Evolutionary conservation across 495 filamentous ascomycete species (phyloP).

Genomic region (Cudoniella acicularis): DNA sequence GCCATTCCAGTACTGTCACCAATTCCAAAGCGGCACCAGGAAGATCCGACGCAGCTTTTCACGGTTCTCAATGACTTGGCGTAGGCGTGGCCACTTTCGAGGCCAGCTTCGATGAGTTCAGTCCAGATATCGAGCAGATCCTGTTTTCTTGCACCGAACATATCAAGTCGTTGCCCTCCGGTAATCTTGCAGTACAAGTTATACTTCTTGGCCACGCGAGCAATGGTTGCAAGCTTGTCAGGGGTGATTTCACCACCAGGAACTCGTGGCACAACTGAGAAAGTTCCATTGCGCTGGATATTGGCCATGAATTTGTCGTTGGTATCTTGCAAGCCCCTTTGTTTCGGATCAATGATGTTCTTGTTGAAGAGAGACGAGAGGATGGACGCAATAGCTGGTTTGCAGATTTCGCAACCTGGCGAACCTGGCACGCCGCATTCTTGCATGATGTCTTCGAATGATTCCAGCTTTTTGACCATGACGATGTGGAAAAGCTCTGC

Average conservation of each 20-base stretch:
- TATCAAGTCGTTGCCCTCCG: slow-evolving; percentile 89
- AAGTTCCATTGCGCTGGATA: slow-evolving; percentile 92
- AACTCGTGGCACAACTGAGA: slow-evolving; percentile 83
- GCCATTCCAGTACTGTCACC: slow-evolving; percentile 98
- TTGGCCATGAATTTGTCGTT: slow-evolving; percentile 94
- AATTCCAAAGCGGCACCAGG: slow-evolving; percentile 92
- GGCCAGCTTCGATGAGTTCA: slow-evolving; percentile 78
- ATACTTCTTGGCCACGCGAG: slow-evolving; percentile 84
- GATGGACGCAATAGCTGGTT: slow-evolving; percentile 82
- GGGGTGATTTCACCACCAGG: slow-evolving; percentile 88
- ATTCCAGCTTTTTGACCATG: slow-evolving; percentile 74
- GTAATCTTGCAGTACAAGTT: slow-evolving; percentile 93
- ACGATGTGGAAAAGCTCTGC: slow-evolving; percentile 91
- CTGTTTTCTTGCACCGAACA: slow-evolving; percentile 92
- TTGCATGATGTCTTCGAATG: slow-evolving; percentile 77
- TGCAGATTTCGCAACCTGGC: slow-evolving; percentile 89
- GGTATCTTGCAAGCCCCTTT: slow-evolving; percentile 86
- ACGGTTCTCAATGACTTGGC: slow-evolving; percentile 89
- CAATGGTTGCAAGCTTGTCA: slow-evolving; percentile 85
- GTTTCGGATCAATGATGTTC: slow-evolving; percentile 72
- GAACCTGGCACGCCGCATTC: slow-evolving; percentile 69
- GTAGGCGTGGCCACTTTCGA: slow-evolving; percentile 95
- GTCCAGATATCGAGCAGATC: slow-evolving; percentile 90
- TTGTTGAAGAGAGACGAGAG: slow-evolving; percentile 81
- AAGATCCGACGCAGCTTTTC: slow-evolving; percentile 92